phyloP scores from a whole-genome alignment of 2,329 filamentous ascomycete species.

The Tolypocladium guangdongense region DNA sequence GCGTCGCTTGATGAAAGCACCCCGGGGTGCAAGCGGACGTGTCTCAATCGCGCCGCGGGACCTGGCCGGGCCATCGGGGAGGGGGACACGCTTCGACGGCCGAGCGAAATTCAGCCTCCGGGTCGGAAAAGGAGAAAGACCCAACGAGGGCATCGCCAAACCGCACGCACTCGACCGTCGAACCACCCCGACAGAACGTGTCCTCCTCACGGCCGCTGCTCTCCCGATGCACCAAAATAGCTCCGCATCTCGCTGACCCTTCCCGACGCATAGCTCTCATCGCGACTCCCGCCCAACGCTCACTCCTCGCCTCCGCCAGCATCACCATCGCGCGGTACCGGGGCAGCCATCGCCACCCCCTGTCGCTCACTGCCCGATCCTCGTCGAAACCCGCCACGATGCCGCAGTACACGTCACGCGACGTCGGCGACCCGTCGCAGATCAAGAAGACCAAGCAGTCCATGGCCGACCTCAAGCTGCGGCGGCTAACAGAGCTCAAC shows the following conservation, averaged over 20 bases:
- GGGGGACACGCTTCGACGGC: not conserved
- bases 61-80: not conserved
- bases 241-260: not conserved
- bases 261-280: not conserved
- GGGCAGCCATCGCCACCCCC: slow-evolving; percentile 5
- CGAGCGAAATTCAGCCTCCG: not conserved
- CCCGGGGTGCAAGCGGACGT: not conserved
- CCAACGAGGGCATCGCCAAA: slow-evolving; percentile 1
- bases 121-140: not conserved
- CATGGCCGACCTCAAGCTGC: slow-evolving; percentile 96
- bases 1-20: not conserved
- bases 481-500: slow-evolving; percentile 93
- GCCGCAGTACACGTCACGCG: slow-evolving; percentile 57
- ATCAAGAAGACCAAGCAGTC: slow-evolving; percentile 94
- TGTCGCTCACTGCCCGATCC: slow-evolving; percentile 1
- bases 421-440: slow-evolving; percentile 56
- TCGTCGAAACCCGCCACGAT: slow-evolving; percentile 28
- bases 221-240: not conserved
- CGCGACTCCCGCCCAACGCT: not conserved
- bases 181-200: not conserved
- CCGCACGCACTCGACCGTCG: not conserved
- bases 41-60: not conserved
- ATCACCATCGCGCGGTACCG: not conserved
- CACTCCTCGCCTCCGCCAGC: not conserved
- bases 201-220: not conserved